Evolutionary conservation across 1,284 basidiomycete species (phyloP).

Genomic region (Microbotryomycetes sp.): DNA sequence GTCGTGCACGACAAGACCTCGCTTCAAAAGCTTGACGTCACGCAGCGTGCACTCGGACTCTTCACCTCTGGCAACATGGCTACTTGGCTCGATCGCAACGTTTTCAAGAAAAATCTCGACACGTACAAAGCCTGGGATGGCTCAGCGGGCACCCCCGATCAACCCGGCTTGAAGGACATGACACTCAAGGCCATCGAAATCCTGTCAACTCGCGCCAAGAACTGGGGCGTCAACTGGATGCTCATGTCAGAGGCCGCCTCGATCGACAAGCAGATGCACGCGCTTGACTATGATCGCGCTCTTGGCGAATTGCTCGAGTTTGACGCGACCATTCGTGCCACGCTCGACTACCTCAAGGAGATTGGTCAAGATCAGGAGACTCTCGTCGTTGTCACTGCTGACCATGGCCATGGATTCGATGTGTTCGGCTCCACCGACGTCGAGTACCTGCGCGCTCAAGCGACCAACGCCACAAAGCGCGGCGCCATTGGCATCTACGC

Average conservation of each 20-base stretch:
- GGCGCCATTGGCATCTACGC: slow-evolving; percentile 42
- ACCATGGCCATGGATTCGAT: slow-evolving; percentile 42
- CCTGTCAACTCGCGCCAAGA: slow-evolving; percentile 39
- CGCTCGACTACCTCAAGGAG: slow-evolving; percentile 40
- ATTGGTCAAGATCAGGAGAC: slow-evolving; percentile 44
- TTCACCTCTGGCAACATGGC: slow-evolving; percentile 43
- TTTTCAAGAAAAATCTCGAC: slow-evolving; percentile 40
- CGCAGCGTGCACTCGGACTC: slow-evolving; percentile 42
- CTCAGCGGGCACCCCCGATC: slow-evolving; percentile 32
- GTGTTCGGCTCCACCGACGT: slow-evolving; percentile 43
- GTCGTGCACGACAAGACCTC: slow-evolving; percentile 42
- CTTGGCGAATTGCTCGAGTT: slow-evolving; percentile 46
- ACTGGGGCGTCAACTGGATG: slow-evolving; percentile 39
- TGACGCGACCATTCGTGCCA: slow-evolving; percentile 44
- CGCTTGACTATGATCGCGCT: slow-evolving; percentile 42
- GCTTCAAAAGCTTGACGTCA: slow-evolving; percentile 38
- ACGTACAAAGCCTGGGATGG: slow-evolving; percentile 8
- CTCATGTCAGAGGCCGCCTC: slow-evolving; percentile 45
- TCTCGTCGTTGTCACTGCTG: slow-evolving; percentile 44
- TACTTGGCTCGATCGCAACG: slow-evolving; percentile 42
- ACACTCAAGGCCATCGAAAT: slow-evolving; percentile 46
- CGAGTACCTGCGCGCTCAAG: slow-evolving; percentile 39
- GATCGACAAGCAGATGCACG: slow-evolving; percentile 43
- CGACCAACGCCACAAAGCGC: slow-evolving; percentile 41
- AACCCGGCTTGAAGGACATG: slow-evolving; percentile 46